Evolutionary conservation across 2,329 filamentous ascomycete species (phyloP), one percentile per base, ranked within the genome.

Genomic region (Aspergillus transmontanensis): DNA sequence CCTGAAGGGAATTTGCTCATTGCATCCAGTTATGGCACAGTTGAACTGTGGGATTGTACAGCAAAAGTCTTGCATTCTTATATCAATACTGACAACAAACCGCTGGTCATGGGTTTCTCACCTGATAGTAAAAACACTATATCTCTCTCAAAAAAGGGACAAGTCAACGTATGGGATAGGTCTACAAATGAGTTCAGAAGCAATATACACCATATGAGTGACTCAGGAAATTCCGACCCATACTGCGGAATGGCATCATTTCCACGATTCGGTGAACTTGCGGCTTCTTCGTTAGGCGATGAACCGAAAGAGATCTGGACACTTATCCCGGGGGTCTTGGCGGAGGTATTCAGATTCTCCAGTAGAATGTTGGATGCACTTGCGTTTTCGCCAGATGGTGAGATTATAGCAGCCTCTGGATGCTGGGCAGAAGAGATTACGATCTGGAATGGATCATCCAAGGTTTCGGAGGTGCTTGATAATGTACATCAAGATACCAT

Each of bases 1-100:
- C 36, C 36, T 41, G 36, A n/a, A 19, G 36, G 36, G 2, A 41
- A 41, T 3, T 4, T 41, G 16, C 3, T 41, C 0, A 19, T 41
- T 41, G 36, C 36, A 9, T 10, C 7, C 36, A 41, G 4, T 14
- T 2, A 41, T 9, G 36, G 36, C 36, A 41, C 36, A 41, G 16
- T 41, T 9, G 36, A 41, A 9, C 6, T 41, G 6, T 41, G 36
- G 36, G 16, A 41, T 41, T 41, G 36, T 0, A 10, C 6, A 0
- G 14, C 2, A n/a, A 19, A 41, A 4, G 1, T 7, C 3, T 46
- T 21, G n/a, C 43, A 1, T 0, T 46, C 43, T 4, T 46, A 41
- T 16, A 46, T 0, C n/a, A 14, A 23, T 14, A 23, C 1, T 14
- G 43, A 0, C 0, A 0, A 23, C 21, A 46, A 46, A 23, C 0